Base-by-base conservation (phyloP, 2,329 filamentous ascomycete genomes). In the Alternaria solani region DNA sequence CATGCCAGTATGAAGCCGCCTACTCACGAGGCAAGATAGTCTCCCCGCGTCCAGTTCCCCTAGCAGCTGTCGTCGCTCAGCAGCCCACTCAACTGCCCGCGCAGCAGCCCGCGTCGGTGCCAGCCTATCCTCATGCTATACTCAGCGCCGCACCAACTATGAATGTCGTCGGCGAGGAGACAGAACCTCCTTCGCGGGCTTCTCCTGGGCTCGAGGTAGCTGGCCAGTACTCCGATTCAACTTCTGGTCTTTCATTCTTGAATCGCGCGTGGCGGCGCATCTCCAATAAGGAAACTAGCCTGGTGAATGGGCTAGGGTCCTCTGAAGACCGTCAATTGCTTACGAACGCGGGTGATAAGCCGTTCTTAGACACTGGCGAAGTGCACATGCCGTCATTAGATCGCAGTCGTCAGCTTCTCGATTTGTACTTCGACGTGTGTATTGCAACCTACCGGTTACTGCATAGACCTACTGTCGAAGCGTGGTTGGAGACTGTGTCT, bases 251-350 rank as follows among this genome's bases (percentile, higher is more conserved):
- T 68, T 79, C 85, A 66, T 82, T 89, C 79, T 76, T 92, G 81
- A 65, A 91, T 75, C 88, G 89, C 82, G 81, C 89, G 83, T 81
- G 91, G 88, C 75, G 90, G 82, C 78, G 89, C 82, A 56, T 92
- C 69, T 63, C 88, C 82, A 46, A 88, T 83, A 41, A 89, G 82
- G 51, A 88, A 82, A 80, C 79, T 41, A 75, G 64, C 18, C 76
- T 69, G 32, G 34, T 66, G 26, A 58, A 51, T 12, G 66, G 68
- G 23, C 7, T 63, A 5, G 67, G 56, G 7, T 49, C 51, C 5
- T 47, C 26, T 5, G 70, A 67, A 32, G 78, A 79, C 25, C 79
- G 80, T 28, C 84, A 85, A 18, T 78, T 80, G 0, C 75, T 85
- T 1, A 82, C 81, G 57, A 79, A 80, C 60, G 84, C 84, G 25